Evolutionary conservation across 2,329 filamentous ascomycete species (phyloP).

Genomic region (Verticillium tricorpus): DNA sequence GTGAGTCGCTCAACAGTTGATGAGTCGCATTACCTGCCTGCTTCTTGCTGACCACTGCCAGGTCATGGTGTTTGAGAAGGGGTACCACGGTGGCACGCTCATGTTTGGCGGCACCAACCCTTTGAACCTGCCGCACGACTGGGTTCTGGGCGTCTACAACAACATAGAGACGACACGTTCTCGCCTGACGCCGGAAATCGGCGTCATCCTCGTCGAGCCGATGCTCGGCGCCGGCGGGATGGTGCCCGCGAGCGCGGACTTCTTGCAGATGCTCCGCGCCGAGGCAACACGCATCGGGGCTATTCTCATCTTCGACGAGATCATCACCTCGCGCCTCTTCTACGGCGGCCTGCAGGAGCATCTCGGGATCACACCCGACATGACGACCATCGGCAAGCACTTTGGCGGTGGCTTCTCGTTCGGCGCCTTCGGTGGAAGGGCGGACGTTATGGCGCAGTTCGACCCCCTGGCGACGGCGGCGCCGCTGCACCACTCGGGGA

Average conservation of each 20-base stretch:
- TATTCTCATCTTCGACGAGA: constrained; percentile 66
- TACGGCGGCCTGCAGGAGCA: constrained; percentile 42
- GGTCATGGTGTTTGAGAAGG: constrained; percentile 41
- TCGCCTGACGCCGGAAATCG: constrained; percentile 43
- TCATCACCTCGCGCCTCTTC: constrained; percentile 61
- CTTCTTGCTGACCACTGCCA: neutral
- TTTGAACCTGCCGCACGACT: constrained; percentile 47
- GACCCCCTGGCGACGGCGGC: constrained; percentile 35
- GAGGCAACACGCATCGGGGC: constrained; percentile 30
- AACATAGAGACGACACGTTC: constrained; percentile 41
- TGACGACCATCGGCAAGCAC: constrained; percentile 63
- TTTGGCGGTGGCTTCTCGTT: constrained; percentile 63
- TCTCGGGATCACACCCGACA: constrained; percentile 47
- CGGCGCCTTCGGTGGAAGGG: constrained; percentile 60
- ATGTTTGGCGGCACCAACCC: constrained; percentile 30
- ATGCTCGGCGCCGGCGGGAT: constrained; percentile 63
- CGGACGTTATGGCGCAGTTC: constrained; percentile 54
- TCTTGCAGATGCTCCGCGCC: constrained; percentile 23
- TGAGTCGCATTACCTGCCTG: neutral
- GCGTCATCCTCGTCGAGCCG: constrained; percentile 61
- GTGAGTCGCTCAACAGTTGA: constrained; percentile 17
- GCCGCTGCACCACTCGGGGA: constrained; percentile 13
- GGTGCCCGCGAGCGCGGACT: constrained; percentile 43
- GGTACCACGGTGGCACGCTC: constrained; percentile 46
- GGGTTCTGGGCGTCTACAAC: constrained; percentile 59